Percentiles rank a stretch among this genome's conserved stretches.
Evolutionary conservation across 345 rosid species (phyloP).

Genomic region (Rhodamnia rubescens): DNA sequence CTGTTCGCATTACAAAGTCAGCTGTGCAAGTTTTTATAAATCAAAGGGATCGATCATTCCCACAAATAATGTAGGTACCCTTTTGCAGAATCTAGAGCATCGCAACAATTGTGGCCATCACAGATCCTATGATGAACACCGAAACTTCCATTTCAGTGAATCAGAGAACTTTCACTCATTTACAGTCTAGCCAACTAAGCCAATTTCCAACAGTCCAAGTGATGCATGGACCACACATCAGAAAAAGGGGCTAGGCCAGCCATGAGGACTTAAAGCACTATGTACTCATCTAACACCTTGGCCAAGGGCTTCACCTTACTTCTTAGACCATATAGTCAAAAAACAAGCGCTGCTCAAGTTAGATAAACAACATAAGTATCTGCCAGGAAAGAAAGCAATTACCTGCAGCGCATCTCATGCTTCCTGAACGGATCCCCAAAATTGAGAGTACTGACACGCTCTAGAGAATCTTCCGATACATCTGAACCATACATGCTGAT

Average conservation of each 20-base stretch:
- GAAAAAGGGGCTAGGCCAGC: neutral
- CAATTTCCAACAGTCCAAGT: neutral
- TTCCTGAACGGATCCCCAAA: slow-evolving; percentile 94
- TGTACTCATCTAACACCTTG: neutral
- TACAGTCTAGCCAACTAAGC: neutral
- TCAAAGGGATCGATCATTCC: neutral
- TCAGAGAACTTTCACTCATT: neutral
- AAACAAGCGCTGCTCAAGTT: neutral
- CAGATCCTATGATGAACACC: neutral
- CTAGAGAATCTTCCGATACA: slow-evolving; percentile 42
- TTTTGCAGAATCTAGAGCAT: neutral
- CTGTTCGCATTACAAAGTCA: slow-evolving; percentile 23
- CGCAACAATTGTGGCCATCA: neutral
- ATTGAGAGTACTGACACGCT: slow-evolving; percentile 54
- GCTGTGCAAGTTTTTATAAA: neutral
- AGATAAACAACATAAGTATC: neutral
- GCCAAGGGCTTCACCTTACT: neutral
- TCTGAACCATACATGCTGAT: slow-evolving; percentile 95
- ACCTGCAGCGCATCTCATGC: slow-evolving; percentile 99
- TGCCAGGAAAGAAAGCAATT: neutral
- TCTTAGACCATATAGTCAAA: neutral
- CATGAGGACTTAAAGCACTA: neutral
- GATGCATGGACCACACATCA: neutral
- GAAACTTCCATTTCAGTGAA: neutral
- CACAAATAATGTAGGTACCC: neutral